phyloP scores from a whole-genome alignment of 805 yeast genomes.

The Lipomyces sp. region DNA sequence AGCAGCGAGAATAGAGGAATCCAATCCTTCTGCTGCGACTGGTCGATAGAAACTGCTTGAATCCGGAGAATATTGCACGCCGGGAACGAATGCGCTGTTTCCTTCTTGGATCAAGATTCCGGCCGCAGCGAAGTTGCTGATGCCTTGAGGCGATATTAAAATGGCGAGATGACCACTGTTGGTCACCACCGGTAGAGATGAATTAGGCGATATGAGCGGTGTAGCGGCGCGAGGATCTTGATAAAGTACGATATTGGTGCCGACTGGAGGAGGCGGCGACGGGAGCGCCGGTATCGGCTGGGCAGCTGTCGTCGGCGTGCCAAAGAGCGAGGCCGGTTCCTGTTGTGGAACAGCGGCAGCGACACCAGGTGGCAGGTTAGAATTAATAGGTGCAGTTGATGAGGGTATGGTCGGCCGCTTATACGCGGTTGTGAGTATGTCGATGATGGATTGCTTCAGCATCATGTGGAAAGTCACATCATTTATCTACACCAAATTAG shows the following conservation, averaged over 20 bases:
- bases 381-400: neutral
- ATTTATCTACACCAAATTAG: slow-evolving; percentile 10
- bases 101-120: slow-evolving; percentile 25
- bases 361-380: neutral
- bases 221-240: slow-evolving; percentile 31
- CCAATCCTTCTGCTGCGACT: slow-evolving; percentile 15
- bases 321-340: slow-evolving; percentile 5
- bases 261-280: slow-evolving; percentile 29
- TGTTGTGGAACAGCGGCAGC: neutral
- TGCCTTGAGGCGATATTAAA: slow-evolving; percentile 31
- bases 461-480: slow-evolving; percentile 33
- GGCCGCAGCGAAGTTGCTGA: slow-evolving; percentile 26
- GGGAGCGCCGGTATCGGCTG: slow-evolving; percentile 23
- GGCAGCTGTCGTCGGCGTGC: slow-evolving; percentile 21
- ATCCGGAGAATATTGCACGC: slow-evolving; percentile 15
- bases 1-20: slow-evolving; percentile 22
- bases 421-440: slow-evolving; percentile 11
- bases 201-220: slow-evolving; percentile 25
- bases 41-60: slow-evolving; percentile 2
- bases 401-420: neutral
- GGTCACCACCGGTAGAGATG: slow-evolving; percentile 29
- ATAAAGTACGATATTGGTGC: slow-evolving; percentile 32
- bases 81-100: slow-evolving; percentile 16
- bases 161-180: slow-evolving; percentile 33
- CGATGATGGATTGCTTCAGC: slow-evolving; percentile 23